These are phyloP conservation scores for Evernia prunastri DNA, from an alignment of 495 filamentous ascomycete species.

Conservation along the genomic window DNA sequence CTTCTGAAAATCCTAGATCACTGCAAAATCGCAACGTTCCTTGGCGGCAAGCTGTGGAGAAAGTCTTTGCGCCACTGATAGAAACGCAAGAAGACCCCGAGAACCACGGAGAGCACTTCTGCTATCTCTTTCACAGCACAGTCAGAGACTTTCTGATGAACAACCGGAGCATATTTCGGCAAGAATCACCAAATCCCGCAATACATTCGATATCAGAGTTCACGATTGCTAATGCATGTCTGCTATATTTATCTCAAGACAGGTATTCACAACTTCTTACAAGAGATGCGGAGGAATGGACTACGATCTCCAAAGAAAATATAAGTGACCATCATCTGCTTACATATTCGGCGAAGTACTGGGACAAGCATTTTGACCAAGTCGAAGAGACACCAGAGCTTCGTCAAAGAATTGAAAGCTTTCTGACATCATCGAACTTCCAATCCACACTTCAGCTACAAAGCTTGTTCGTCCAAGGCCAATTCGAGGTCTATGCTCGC, in stretches of 20 bases:
- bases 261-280: conserved; percentile 1
- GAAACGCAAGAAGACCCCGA: conserved; percentile 10
- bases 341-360: conserved; percentile 22
- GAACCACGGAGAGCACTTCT: conserved; percentile 1
- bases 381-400: conserved; percentile 12
- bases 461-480: conserved; percentile 17
- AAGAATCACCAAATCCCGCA: neutral
- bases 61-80: conserved; percentile 6
- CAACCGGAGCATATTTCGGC: conserved; percentile 1
- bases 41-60: conserved; percentile 10
- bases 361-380: conserved; percentile 22
- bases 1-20: neutral
- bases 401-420: conserved; percentile 13
- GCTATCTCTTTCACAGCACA: conserved; percentile 10
- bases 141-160: conserved; percentile 8
- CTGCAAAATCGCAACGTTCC: conserved; percentile 13
- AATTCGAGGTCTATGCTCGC: neutral
- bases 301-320: neutral
- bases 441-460: conserved; percentile 19
- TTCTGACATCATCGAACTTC: conserved; percentile 16
- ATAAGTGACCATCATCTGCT: conserved; percentile 18
- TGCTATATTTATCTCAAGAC: conserved; percentile 7
- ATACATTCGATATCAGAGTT: conserved; percentile 1
- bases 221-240: conserved; percentile 4
- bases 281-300: neutral